Evolutionary conservation across 2,329 filamentous ascomycete species (phyloP), one percentile per base, ranked within the genome.

Genomic region (Alternaria hordeiaustralica): DNA sequence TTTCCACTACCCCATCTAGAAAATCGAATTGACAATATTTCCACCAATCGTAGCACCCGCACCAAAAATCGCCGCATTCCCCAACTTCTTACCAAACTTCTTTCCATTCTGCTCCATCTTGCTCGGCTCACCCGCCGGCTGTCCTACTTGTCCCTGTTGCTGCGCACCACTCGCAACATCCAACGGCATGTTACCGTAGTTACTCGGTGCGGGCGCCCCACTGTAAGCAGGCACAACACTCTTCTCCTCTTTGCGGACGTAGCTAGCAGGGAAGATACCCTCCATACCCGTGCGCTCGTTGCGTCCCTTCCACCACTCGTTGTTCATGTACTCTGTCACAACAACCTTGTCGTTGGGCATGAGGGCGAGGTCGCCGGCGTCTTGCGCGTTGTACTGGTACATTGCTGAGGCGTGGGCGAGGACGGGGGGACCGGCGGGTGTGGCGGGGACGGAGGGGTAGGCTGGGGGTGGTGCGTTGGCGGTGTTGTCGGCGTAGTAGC

Each of bases 71-170:
- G 94, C 93, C 47, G 88, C 88, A 78, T 90, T 90, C 33, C 95
- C 95, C 75, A 95, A 80, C 86, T 97, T 98, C 88, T 96, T 97
- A 70, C 95, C 94, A 81, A 97, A 92, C 84, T 97, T 97, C 89
- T 97, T 97, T 60, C 93, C 94, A 60, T 89, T 87, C 80, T 93
- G 86, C 67, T 89, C 86, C 15, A 89, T 83, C 83, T 96, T 96
- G 77, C 84, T 85, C 9, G 83, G 84, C 46, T 84, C 83, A 33
- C 83, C 84, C 12, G 82, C 82, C 28, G 69, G 47, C 36, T 41
- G 36, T 2, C 26, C 26, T 7, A 41, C 36, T n/a, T 41, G 36
- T 3, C 36, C 36, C 0, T 13, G 18, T 10, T 59, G 54, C 44
- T 74, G 72, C 8, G 84, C 85, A 55, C 84, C 84, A 73, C 92